Base-by-base conservation (phyloP, 75 land plant genomes). In the Sequoia sempervirens region DNA sequence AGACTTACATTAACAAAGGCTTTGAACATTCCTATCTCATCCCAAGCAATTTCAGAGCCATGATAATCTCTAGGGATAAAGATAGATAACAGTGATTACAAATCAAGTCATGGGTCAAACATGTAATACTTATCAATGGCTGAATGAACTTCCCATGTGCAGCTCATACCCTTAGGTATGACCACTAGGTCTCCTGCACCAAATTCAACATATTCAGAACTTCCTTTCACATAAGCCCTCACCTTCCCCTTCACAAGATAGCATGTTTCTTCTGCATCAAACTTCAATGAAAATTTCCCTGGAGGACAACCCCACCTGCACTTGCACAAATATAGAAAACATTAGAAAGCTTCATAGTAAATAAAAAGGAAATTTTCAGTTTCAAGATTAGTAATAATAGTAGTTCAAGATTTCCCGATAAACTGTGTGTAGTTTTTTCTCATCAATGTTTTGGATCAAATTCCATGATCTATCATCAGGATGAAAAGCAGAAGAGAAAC, bases 41-140 rank as follows among this genome's bases (percentile, higher is more conserved):
- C 46, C 46, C 46, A 43, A 43, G 5, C 7, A 0, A 6, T 40
- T 40, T 40, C 41, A 40, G 41, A 40, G 41, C 4, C 41, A 40
- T 50, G 53, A 50, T 50, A 50, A 50, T 50, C 53, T 13, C 53
- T 13, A 13, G 53, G 53, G 13, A 50, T 50, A 50, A 50, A 12
- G 12, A 47, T 47, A 47, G 23, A 2, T 58, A 20, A 58, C 12
- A 54, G 17, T 54, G 23, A 58, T 20, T 58, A 58, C 26, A 58
- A 58, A 4, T 58, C 6, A 58, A 61, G 8, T 61, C n/a, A 61
- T 26, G 26, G 81, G 15, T 90, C 90, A 53, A 92, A 92, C 56
- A 86, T 92, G 88, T 92, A 92, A 86, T 87, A 83, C 81, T 92
- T 92, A 56, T 92, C 92, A 47, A 92, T 87, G 17, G 90, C 82